phyloP scores from a whole-genome alignment of 306 rosid genomes.

The Parietaria judaica region DNA sequence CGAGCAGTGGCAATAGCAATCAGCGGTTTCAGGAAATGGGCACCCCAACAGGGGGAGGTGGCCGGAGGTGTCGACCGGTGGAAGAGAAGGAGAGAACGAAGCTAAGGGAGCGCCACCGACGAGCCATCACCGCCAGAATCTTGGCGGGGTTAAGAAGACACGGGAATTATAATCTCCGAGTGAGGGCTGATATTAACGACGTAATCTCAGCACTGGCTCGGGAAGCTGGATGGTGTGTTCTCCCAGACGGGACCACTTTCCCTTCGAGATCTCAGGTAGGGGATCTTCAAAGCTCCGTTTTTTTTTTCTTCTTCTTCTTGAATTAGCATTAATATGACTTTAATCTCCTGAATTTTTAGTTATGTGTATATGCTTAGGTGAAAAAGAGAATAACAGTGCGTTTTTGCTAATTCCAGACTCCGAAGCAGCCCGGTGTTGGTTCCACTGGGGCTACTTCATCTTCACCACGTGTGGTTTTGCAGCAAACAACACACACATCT shows the following conservation, averaged over 20 bases:
- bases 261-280: constrained; percentile 87
- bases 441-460: constrained; percentile 52
- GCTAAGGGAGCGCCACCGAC: constrained; percentile 92
- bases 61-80: constrained; percentile 74
- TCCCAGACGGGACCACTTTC: constrained; percentile 93
- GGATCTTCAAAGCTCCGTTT: background rate
- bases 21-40: constrained; percentile 63
- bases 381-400: constrained; percentile 30
- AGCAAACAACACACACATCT: constrained; percentile 56
- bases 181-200: constrained; percentile 96
- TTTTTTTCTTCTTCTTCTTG: background rate
- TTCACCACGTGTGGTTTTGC: constrained; percentile 51
- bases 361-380: constrained; percentile 22
- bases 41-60: constrained; percentile 66
- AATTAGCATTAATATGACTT: background rate
- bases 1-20: constrained; percentile 37
- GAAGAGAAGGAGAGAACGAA: constrained; percentile 98
- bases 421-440: constrained; percentile 49
- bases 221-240: constrained; percentile 99
- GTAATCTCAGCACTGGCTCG: constrained; percentile 89
- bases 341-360: background rate
- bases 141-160: constrained; percentile 96
- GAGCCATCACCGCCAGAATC: constrained; percentile 96
- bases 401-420: constrained; percentile 58
- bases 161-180: constrained; percentile 96